Base-by-base conservation (phyloP, 805 yeast genomes). In the Candida ortonii region DNA sequence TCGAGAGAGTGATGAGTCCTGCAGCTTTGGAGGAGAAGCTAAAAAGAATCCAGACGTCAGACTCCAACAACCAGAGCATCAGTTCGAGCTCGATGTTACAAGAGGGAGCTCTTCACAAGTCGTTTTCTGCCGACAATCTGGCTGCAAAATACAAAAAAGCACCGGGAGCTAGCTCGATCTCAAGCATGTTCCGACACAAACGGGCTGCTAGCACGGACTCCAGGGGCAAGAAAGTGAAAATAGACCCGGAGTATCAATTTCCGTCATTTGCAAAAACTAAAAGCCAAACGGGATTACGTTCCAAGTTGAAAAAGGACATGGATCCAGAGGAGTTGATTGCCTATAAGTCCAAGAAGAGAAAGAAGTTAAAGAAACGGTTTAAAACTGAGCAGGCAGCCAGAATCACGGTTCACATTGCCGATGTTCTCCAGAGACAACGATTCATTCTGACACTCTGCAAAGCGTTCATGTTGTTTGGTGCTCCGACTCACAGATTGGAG, bases 401-500 rank as follows among this genome's bases (percentile, higher is more conserved):
- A 37, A 89, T 89, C 50, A 90, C 97, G 0, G 94, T 90, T 9
- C 97, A 90, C 55, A 85, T 89, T 49, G 93, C 95, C 1, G 95
- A 84, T 50, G 75, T 87, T 15, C 64, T 89, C 15, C 95, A 89
- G 55, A 72, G 96, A 38, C 96, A 89, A 55, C 67, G 89, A 30
- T 90, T 90, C 53, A 81, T 90, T 38, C 62, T 89, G 47, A 71
- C 90, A 22, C 70, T 90, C 64, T 89, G 97, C 55, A 76, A 85
- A 28, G 95, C 95, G 0, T 67, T 90, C 35, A 89, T 90, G 97
- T 63, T 85, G 38, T 90, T 78, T 50, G 97, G 97, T 18, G 97
- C 97, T 0, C 97, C 97, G 1, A 88, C 96, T 1, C 97, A 90
- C 58, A 72, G 97, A 52, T 62, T 90, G 33, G 97, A 90, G 57